These are phyloP conservation scores for Aspergillus ustus DNA, from an alignment of 2,329 filamentous ascomycete species.

Conservation along the genomic window DNA sequence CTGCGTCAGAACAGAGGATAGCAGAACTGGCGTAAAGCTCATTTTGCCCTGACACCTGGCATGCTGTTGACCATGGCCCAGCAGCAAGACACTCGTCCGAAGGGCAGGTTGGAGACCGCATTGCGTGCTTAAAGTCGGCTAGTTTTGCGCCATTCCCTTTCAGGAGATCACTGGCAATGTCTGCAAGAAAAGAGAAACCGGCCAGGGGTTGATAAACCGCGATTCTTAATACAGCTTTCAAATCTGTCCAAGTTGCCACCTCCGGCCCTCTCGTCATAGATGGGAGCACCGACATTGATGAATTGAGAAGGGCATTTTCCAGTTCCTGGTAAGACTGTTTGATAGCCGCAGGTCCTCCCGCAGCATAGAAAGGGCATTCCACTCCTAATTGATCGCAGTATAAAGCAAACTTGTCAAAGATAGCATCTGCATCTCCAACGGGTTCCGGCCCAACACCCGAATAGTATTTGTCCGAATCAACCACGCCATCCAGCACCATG, in stretches of 20 bases:
- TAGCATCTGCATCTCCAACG: constrained; percentile 40
- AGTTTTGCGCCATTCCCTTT: constrained; percentile 33
- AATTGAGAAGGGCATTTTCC: constrained; percentile 31
- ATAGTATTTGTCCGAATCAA: constrained; percentile 44
- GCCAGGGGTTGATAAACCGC: constrained; percentile 39
- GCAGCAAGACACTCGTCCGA: constrained; percentile 33
- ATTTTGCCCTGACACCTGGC: constrained; percentile 32
- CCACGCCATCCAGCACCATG: constrained; percentile 41
- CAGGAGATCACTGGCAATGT: constrained; percentile 29
- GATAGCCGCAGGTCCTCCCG: constrained; percentile 35
- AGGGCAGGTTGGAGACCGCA: constrained; percentile 31
- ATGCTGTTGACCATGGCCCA: constrained; percentile 38
- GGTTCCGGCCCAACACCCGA: constrained; percentile 28
- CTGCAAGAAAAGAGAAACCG: constrained; percentile 34
- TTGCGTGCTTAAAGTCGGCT: constrained; percentile 37
- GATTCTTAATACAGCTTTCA: constrained; percentile 35
- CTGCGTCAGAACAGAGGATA: constrained; percentile 39
- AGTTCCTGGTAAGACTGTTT: constrained; percentile 30
- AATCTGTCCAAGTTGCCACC: constrained; percentile 41
- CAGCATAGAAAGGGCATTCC: constrained; percentile 36
- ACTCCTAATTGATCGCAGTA: constrained; percentile 39
- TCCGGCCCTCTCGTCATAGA: constrained; percentile 37
- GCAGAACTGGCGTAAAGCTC: constrained; percentile 35
- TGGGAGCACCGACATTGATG: constrained; percentile 36
- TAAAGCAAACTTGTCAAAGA: constrained; percentile 38